These are phyloP conservation scores for Aspergillus arachidicola DNA, from an alignment of 2,329 filamentous ascomycete species.

Conservation along the genomic window DNA sequence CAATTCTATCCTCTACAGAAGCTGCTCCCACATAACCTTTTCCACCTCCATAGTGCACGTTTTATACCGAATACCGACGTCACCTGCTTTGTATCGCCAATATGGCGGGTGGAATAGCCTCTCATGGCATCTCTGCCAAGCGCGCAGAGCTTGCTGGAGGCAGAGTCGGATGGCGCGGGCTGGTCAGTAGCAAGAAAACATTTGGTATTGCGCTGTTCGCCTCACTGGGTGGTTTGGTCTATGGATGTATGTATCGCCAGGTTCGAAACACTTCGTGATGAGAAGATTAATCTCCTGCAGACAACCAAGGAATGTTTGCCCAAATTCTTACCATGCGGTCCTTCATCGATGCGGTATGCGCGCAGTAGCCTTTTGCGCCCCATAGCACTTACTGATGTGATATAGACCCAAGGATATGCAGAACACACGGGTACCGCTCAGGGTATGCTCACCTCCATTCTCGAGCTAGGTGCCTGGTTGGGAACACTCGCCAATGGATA, in stretches of 20 bases:
- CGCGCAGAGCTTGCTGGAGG: constrained; percentile 38
- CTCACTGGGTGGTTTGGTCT: constrained; percentile 56
- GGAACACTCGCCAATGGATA: constrained; percentile 42
- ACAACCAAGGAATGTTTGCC: constrained; percentile 78
- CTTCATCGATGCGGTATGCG: constrained; percentile 50
- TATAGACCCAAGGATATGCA: constrained; percentile 32
- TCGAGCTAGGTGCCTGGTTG: constrained; percentile 44
- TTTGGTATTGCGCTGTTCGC: constrained; percentile 59
- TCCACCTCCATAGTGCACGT: neutral
- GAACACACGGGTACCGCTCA: constrained; percentile 28
- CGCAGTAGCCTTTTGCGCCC: constrained; percentile 22
- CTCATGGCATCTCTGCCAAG: constrained; percentile 33
- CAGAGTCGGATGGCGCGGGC: constrained; percentile 47
- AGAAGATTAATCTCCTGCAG: constrained; percentile 15
- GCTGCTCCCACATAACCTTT: no score
- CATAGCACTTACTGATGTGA: neutral
- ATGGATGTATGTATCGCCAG: constrained; percentile 55
- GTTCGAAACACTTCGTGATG: neutral
- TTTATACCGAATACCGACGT: neutral
- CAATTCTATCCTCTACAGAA: neutral
- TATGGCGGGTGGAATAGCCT: constrained; percentile 12
- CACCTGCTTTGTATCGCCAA: neutral
- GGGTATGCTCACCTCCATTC: constrained; percentile 43
- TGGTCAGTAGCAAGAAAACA: constrained; percentile 57
- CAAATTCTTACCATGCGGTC: constrained; percentile 61